Evolutionary conservation across 768 basidiomycete species (phyloP).

Genomic region (Pleurotus cornucopiae): DNA sequence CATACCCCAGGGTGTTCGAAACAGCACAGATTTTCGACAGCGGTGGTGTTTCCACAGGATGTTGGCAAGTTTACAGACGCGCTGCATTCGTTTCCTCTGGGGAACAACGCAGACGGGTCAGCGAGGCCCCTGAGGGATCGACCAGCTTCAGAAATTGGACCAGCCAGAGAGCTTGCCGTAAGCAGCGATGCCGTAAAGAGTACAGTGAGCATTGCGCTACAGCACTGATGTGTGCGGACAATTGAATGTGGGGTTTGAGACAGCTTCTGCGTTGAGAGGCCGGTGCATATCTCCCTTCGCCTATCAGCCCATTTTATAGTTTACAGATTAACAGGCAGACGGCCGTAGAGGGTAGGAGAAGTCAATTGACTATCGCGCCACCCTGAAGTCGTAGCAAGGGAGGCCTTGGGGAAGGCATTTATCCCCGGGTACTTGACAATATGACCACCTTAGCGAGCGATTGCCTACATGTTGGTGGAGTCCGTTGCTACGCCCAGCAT

Average conservation of each 20-base stretch:
- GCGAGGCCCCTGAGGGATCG: not conserved
- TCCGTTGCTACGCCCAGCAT: not conserved
- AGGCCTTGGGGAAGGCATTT: too few relatives aligned
- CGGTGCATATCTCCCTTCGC: not conserved
- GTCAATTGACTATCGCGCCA: not conserved
- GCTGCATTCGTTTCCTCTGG: constrained; percentile 31
- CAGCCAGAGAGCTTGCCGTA: not conserved
- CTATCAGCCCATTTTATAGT: not conserved
- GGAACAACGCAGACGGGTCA: not conserved
- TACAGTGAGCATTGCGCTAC: not conserved
- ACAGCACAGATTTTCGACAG: constrained; percentile 14
- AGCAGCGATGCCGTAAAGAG: not conserved
- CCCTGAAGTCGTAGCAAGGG: not conserved
- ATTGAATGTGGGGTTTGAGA: not conserved
- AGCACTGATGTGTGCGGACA: not conserved
- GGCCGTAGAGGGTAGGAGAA: too few relatives aligned
- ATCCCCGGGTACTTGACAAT: not conserved
- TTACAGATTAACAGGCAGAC: not conserved
- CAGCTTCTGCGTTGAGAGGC: not conserved
- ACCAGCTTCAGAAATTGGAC: not conserved
- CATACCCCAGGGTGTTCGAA: constrained; percentile 18
- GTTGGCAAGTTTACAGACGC: constrained; percentile 38
- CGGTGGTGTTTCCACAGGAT: constrained; percentile 15
- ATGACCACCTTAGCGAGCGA: not conserved
- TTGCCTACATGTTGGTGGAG: not conserved